These are phyloP conservation scores for Xylariaceae sp. DNA, from an alignment of 2,329 filamentous ascomycete genomes.

Conservation along the genomic window DNA sequence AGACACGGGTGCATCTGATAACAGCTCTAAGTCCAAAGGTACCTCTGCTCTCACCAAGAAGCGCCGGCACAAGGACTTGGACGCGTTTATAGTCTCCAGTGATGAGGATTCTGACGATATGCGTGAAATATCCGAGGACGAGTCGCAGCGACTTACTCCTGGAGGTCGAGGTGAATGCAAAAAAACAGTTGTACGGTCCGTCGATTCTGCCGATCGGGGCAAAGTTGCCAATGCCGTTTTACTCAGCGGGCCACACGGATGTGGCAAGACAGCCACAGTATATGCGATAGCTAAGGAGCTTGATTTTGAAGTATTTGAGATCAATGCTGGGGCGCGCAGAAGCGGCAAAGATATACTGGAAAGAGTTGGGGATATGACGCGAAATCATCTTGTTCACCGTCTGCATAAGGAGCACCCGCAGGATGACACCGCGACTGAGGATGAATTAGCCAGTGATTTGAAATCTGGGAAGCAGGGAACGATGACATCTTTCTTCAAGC, in stretches of 20 bases:
- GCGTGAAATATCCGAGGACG: conserved; percentile 62
- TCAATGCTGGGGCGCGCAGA: conserved; percentile 77
- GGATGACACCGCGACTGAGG: conserved; percentile 35
- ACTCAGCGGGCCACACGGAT: conserved; percentile 82
- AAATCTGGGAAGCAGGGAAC: conserved; percentile 70
- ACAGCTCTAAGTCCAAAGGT: conserved; percentile 32
- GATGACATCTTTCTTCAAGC: conserved; percentile 77
- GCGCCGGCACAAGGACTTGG: conserved; percentile 68
- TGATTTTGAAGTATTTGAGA: conserved; percentile 91
- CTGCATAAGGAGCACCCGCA: conserved; percentile 36
- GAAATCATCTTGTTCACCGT: conserved; percentile 77
- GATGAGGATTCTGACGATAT: conserved; percentile 70
- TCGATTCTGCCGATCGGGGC: conserved; percentile 22
- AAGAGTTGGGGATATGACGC: conserved; percentile 92
- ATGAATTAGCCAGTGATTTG: conserved; percentile 53
- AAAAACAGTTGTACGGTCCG: conserved; percentile 52
- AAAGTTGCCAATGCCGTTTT: conserved; percentile 72
- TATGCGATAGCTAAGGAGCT: conserved; percentile 90
- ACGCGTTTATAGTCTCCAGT: conserved; percentile 75
- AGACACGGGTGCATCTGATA: conserved; percentile 51
- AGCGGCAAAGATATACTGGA: conserved; percentile 89
- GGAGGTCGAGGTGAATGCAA: conserved; percentile 38
- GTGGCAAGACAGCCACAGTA: conserved; percentile 88
- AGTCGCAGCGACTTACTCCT: conserved; percentile 45
- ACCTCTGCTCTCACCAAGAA: conserved; percentile 50